A percentile compares a stretch with the other conserved stretches of the same genome.
Evolutionary conservation across 1,139 yeast genomes (phyloP).

Genomic region (Protomyces arabidopsidicola): DNA sequence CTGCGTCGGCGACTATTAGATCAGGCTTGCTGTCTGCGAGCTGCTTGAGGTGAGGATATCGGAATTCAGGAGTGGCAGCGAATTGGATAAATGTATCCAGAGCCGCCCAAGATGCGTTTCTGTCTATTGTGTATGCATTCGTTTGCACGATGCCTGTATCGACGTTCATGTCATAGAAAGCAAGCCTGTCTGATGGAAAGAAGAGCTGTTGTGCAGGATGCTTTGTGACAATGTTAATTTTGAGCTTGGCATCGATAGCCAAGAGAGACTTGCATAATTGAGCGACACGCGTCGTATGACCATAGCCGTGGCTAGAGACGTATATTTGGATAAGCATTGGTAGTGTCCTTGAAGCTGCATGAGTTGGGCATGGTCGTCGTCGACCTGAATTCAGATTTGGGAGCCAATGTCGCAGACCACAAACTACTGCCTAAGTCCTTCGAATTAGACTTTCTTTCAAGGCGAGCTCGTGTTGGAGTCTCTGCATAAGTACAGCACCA

Average conservation of each 20-base stretch:
- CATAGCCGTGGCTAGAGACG: slow-evolving; percentile 22
- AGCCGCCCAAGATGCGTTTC: not conserved
- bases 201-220: slow-evolving; percentile 14
- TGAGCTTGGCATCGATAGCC: not conserved
- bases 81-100: not conserved
- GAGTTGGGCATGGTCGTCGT: too few relatives aligned
- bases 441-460: too few relatives aligned
- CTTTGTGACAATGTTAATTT: not conserved
- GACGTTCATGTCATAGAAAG: not conserved
- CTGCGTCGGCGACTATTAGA: slow-evolving; percentile 5
- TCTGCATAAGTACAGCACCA: too few relatives aligned
- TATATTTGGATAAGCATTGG: not conserved
- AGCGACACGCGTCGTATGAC: slow-evolving; percentile 22
- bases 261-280: slow-evolving; percentile 7
- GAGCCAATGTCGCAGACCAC: too few relatives aligned
- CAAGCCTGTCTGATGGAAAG: slow-evolving; percentile 2
- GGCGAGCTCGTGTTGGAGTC: too few relatives aligned
- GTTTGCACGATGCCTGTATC: slow-evolving; percentile 14
- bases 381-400: too few relatives aligned
- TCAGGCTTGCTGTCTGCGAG: not conserved
- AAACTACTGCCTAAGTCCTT: too few relatives aligned
- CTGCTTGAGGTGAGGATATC: not conserved
- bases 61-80: not conserved
- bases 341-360: not conserved
- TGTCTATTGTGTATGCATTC: slow-evolving; percentile 8